Evolutionary conservation across 768 basidiomycete species (phyloP).

Genomic region (Agaricus blazei): DNA sequence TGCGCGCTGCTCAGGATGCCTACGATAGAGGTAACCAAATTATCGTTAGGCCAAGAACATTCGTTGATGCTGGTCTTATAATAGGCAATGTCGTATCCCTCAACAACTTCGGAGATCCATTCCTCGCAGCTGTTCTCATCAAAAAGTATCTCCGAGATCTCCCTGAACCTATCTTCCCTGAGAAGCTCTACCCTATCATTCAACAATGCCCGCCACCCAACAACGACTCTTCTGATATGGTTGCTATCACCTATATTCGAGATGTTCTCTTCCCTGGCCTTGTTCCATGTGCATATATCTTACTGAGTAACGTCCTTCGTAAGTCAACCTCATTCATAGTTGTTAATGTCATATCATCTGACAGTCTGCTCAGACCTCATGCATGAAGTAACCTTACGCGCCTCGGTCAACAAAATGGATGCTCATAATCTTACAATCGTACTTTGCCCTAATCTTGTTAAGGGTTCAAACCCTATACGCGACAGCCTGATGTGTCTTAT

Average conservation of each 20-base stretch:
- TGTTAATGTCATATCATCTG: conserved; percentile 10
- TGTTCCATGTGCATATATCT: conserved; percentile 66
- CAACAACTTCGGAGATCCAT: conserved; percentile 68
- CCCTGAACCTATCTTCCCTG: conserved; percentile 74
- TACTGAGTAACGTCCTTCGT: conserved; percentile 69
- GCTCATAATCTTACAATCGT: conserved; percentile 80
- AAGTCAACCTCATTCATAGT: conserved; percentile 18
- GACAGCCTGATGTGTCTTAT: conserved; percentile 75
- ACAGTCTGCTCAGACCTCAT: conserved; percentile 53
- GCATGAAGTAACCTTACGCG: conserved; percentile 70
- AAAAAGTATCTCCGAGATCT: conserved; percentile 85
- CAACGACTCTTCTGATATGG: conserved; percentile 48
- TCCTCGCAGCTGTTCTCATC: conserved; percentile 78
- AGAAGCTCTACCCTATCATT: conserved; percentile 59
- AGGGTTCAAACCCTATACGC: conserved; percentile 56
- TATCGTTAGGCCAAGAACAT: not conserved
- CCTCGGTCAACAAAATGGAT: conserved; percentile 72
- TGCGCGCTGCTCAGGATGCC: conserved; percentile 75
- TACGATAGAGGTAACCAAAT: conserved; percentile 67
- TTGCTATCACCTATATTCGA: conserved; percentile 59
- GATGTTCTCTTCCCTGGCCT: conserved; percentile 64
- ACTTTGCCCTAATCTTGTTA: conserved; percentile 74
- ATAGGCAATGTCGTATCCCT: conserved; percentile 76
- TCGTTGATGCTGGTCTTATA: conserved; percentile 4
- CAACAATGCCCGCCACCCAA: conserved; percentile 61